These are phyloP conservation scores for Lupinus albus DNA, from an alignment of 306 rosid species.

Conservation along the genomic window DNA sequence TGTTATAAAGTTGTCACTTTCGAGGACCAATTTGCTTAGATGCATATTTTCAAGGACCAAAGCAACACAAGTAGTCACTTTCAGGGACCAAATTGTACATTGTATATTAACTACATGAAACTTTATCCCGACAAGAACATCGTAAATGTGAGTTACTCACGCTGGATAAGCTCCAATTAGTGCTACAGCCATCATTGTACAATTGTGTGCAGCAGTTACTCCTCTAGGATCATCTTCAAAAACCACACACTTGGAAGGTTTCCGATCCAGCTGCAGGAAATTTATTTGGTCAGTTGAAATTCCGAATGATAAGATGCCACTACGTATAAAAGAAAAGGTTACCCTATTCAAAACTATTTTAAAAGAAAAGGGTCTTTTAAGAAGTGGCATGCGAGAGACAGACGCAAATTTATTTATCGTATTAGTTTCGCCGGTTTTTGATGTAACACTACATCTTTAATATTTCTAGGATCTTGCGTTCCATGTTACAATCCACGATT, in stretches of 20 bases:
- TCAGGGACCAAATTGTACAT: neutral
- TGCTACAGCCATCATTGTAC: slow-evolving; percentile 98
- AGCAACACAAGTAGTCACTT: too few species aligned
- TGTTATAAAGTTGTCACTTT: neutral
- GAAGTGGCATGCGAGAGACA: too few species aligned
- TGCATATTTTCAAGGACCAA: too few species aligned
- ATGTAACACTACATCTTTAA: too few species aligned
- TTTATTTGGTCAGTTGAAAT: neutral
- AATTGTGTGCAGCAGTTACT: slow-evolving; percentile 96
- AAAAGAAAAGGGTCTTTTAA: too few species aligned
- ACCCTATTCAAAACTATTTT: too few species aligned
- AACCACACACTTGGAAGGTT: slow-evolving; percentile 95
- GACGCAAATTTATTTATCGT: too few species aligned
- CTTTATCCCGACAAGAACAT: slow-evolving; percentile 3
- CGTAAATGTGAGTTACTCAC: slow-evolving; percentile 53
- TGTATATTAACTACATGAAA: neutral
- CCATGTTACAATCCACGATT: too few species aligned
- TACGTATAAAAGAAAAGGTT: slow-evolving; percentile 16
- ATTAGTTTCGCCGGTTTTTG: too few species aligned
- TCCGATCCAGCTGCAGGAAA: slow-evolving; percentile 75
- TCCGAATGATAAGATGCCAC: neutral
- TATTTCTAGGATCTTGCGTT: too few species aligned
- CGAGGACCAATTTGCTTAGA: too few species aligned
- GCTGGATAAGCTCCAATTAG: slow-evolving; percentile 87
- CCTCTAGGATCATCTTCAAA: slow-evolving; percentile 98